Evolutionary conservation across 1,139 yeast species (phyloP), one percentile per base, ranked within the genome.

Genomic region (Debaryomyces sp.): DNA sequence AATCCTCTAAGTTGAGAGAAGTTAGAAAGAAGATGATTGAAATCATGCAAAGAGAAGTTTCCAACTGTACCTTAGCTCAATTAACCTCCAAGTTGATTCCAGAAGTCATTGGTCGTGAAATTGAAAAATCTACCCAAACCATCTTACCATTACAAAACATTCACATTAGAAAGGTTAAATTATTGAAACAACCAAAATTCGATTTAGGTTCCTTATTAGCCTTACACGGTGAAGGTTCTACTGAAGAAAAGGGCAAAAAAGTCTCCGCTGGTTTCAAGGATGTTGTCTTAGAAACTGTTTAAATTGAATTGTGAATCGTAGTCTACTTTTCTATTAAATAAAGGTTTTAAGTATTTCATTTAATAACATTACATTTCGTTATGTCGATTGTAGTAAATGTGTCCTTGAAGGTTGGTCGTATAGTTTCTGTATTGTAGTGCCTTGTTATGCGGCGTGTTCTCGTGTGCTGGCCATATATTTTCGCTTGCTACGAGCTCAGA

Each of bases 221-320:
- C 58, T 75, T 76, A 64, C 81, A 76, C 70, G 81, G 81, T 66
- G 81, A 76, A 67, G 75, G 73, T 58, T 60, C 77, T 52, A 50
- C 80, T 62, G 80, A 76, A 64, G 80, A 76, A 66, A 75, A 76
- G 68, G 81, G 81, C 59, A 76, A 76, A 70, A 76, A 76, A 69
- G 78, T 75, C 54, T 63, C 78, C 54, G 64, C 77, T 57, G 78
- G 76, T 61, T 73, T 75, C 74, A 76, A 76, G 70, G 81, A 76
- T 64, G 81, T 76, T 65, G 78, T 76, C 60, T 75, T 76, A 69
- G 81, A 73, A 68, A 57, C 71, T 55, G 78, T 73, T 58, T 73
- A 72, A 70, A 51, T 54, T 44, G 39, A 44, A 44, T 44, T 30
- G 45, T 44, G 39, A 44, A 44, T 44, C 26, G 45, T 33, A 32